Conservation (phyloP, 1,284 basidiomycete genomes). For the Ceratobasidium sp. region DNA sequence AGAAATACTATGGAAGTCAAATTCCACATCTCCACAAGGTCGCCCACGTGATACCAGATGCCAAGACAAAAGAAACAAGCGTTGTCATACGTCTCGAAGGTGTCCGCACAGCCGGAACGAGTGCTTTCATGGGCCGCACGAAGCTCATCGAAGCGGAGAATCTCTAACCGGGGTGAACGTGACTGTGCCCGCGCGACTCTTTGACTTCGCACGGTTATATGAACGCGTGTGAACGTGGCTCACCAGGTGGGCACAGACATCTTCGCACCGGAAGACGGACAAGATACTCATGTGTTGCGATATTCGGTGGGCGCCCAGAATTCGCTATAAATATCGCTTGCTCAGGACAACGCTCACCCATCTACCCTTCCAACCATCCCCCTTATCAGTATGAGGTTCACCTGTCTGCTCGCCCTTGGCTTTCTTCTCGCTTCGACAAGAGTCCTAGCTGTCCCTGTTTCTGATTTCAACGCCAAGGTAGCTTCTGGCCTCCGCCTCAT, state of each 20-base stretch:
- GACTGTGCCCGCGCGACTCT: background rate
- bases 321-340: too few relatives aligned
- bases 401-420: constrained; percentile 35
- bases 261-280: too few relatives aligned
- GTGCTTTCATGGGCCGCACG: background rate
- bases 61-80: constrained; percentile 18
- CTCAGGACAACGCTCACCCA: too few relatives aligned
- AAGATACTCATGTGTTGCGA: too few relatives aligned
- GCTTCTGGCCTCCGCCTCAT: constrained; percentile 62
- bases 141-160: background rate
- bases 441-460: constrained; percentile 18
- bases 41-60: constrained; percentile 18
- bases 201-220: background rate
- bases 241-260: too few relatives aligned
- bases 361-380: background rate
- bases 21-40: background rate
- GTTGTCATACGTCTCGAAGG: background rate
- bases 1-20: too few relatives aligned
- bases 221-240: too few relatives aligned
- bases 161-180: background rate
- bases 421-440: background rate
- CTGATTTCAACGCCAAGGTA: constrained; percentile 54
- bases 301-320: too few relatives aligned
- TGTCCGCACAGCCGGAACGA: background rate
- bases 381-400: constrained; percentile 9